Conservation (phyloP, 129 eudicot genomes). For the Pulicaria dysenterica region DNA sequence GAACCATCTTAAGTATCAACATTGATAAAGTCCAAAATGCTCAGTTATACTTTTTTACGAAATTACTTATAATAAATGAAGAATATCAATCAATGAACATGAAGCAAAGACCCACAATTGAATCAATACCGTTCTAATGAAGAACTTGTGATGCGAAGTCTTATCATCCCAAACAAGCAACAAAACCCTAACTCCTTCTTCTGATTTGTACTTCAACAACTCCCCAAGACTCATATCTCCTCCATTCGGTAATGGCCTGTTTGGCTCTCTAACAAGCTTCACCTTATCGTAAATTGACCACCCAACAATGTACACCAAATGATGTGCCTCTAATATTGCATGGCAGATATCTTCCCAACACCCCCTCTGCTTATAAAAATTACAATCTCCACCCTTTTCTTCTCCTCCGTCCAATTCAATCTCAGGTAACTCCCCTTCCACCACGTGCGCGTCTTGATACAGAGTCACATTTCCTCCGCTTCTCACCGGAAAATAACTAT, state of each 20-base stretch:
- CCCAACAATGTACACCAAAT: constrained; percentile 69
- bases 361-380: constrained; percentile 36
- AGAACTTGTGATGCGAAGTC: constrained; percentile 81
- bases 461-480: constrained; percentile 62
- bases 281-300: constrained; percentile 83
- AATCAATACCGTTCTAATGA: constrained; percentile 61
- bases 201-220: constrained; percentile 71
- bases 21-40: background rate
- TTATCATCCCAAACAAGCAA: constrained; percentile 92
- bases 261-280: constrained; percentile 77
- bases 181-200: constrained; percentile 87
- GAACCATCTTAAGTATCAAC: background rate
- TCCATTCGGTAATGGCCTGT: constrained; percentile 51
- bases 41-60: background rate
- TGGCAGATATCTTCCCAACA: constrained; percentile 93
- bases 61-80: background rate
- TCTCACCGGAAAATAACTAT: constrained; percentile 72
- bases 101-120: background rate
- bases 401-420: constrained; percentile 47
- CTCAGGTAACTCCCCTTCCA: constrained; percentile 60
- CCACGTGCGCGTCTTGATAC: constrained; percentile 83
- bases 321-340: constrained; percentile 82
- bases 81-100: background rate
- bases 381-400: constrained; percentile 38
- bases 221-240: constrained; percentile 72